These are phyloP conservation scores for Cercospora brassicicola DNA, from an alignment of 2,329 filamentous ascomycete genomes.

Conservation along the genomic window DNA sequence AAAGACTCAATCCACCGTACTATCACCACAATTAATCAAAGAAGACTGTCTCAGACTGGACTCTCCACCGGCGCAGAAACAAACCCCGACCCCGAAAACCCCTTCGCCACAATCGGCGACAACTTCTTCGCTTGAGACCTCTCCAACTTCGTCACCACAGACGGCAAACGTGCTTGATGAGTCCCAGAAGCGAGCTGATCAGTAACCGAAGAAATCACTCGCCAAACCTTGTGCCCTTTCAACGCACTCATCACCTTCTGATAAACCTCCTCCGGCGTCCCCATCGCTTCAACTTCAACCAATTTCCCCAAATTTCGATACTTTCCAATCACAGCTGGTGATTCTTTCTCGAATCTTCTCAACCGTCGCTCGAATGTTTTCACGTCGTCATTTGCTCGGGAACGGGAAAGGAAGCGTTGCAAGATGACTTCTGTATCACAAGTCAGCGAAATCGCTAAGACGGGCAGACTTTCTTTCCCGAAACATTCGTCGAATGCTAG, in stretches of 20 bases:
- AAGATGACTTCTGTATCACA: neutral
- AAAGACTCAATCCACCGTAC: neutral
- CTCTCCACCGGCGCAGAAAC: neutral
- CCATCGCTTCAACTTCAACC: neutral
- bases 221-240: neutral
- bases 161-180: neutral
- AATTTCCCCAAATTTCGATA: neutral
- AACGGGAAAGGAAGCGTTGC: neutral
- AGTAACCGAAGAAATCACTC: neutral
- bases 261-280: neutral
- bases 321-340: neutral
- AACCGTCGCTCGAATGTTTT: neutral
- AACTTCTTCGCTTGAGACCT: neutral
- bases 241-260: neutral
- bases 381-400: neutral
- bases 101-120: neutral
- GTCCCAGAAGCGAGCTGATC: neutral
- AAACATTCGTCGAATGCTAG: neutral
- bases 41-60: neutral
- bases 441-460: neutral
- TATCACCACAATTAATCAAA: neutral
- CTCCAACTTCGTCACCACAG: neutral
- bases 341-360: neutral
- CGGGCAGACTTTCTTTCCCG: neutral
- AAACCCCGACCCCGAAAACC: neutral